Base-by-base conservation (phyloP, 306 rosid genomes). In the Hylodesmum podocarpum region DNA sequence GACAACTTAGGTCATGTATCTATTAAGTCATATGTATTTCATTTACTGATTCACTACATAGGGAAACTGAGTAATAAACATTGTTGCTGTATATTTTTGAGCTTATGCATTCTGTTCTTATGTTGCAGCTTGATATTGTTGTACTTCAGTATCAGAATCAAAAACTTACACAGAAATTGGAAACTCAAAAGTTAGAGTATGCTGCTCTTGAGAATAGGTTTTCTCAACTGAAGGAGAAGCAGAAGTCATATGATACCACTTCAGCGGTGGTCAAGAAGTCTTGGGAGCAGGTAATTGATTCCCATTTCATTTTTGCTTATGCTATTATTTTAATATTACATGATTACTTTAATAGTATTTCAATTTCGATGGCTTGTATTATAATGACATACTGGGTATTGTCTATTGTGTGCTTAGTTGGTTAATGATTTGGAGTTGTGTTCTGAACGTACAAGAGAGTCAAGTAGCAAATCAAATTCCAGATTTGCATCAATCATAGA, bases 71-170 rank as follows among this genome's bases (percentile, higher is more conserved):
- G 47, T 63, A 70, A 31, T 53, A 72, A 76, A 50, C 47, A 8
- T 6, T 68, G 27, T 54, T 19, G 27, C 44, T 77, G 59, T 51
- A 69, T 9, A 46, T 68, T 33, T 68, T 70, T 67, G 44, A 72
- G 75, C 82, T 75, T 61, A 16, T 58, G 67, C 72, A 16, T 81
- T 79, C 55, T 72, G 18, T 72, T 78, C 75, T 72, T 43, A 25
- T 82, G 72, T 19, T 89, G 80, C 83, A 96, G 99, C 90, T 91
- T 82, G 97, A 91, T 78, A 82, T 92, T 80, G 61, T 91, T 63
- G 91, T 96, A 72, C 94, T 96, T 85, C 96, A 92, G 80, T 89
- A 58, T 87, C 98, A 89, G 86, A 96, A 92, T 82, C 96, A 92
- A 86, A 96, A 89, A 86, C 96, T 96, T 76, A 78, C 69, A 19